Percentiles rank a stretch among this genome's conserved stretches.
Evolutionary conservation across 257 asterid genomes (phyloP).

Genomic region (Ocimum tenuiflorum): DNA sequence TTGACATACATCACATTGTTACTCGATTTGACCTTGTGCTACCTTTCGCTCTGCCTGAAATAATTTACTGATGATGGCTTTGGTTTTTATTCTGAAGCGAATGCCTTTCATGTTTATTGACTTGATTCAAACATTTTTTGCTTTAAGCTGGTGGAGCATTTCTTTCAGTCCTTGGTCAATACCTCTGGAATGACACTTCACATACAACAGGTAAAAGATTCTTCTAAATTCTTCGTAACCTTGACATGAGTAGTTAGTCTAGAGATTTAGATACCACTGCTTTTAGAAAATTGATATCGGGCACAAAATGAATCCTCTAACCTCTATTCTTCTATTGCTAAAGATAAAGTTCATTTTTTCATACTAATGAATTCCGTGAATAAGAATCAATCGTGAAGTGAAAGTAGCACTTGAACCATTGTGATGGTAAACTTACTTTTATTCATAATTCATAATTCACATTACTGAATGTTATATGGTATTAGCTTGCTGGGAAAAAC

Average conservation of each 20-base stretch:
- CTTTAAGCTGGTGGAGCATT: constrained; percentile 91
- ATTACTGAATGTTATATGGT: constrained; percentile 15
- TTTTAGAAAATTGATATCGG: neutral
- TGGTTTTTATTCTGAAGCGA: neutral
- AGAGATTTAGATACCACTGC: neutral
- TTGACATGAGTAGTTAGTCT: neutral
- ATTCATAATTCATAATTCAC: neutral
- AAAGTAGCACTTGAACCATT: neutral
- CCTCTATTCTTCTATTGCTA: neutral
- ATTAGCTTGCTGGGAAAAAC: constrained; percentile 83
- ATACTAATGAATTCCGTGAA: neutral
- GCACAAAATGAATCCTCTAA: neutral
- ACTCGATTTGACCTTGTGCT: neutral
- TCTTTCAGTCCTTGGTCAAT: constrained; percentile 92
- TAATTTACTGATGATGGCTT: neutral
- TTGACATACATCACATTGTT: neutral
- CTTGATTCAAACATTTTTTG: constrained; percentile 15
- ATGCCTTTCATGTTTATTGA: neutral
- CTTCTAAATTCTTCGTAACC: neutral
- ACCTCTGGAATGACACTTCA: constrained; percentile 99
- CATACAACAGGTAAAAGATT: constrained; percentile 65
- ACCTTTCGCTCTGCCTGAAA: neutral
- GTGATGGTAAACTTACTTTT: neutral
- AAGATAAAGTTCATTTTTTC: no score
- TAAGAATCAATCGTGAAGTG: neutral